Evolutionary conservation across 305 asterid genomes (phyloP), one percentile per base, ranked within the genome.

Genomic region (Fraxinus velutina): DNA sequence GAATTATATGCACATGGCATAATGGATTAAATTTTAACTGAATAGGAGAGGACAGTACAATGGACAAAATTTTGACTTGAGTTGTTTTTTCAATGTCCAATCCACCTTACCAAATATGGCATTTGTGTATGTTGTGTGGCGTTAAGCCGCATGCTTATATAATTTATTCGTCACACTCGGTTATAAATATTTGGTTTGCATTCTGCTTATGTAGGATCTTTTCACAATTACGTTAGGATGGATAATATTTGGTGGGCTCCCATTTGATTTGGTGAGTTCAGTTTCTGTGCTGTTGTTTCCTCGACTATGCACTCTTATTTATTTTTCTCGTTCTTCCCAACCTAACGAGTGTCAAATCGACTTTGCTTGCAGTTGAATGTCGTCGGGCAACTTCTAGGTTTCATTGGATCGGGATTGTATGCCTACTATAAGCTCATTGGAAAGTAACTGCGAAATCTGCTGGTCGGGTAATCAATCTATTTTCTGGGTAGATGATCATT

Each of bases 211-310:
- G 60, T 66, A 93, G 98, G 98, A 95, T 86, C 82, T 93, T 60
- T 92, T 95, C 87, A 95, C 99, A 15, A 88, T 95, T 77, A 2
- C 88, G 4, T 87, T 95, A 12, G 99, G 99, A 75, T 95, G 98
- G 99, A 76, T 88, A 60, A 79, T 93, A 52, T 95, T 95, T 70
- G 99, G 99, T 2, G 97, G 98, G 70, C 96, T 93, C 84, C 97
- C 98, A 15, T 93, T 92, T 70, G 98, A 95, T 87, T 8, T 89
- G 42, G 98, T 95, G 87, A 91, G 97, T 88, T 44, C 37, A 32
- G 27, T 83, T 76, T 77, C 73, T 34, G 17, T 9, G 39, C 74
- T 2, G 13, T 80, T 15, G 42, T 71, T 78, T 30, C 34, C 78
- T 76, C 33, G 42, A 13, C 73, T 4, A 12, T 68, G 42, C 75